Evolutionary conservation across 768 basidiomycete genomes (phyloP).

Genomic region (Mycena crocata): DNA sequence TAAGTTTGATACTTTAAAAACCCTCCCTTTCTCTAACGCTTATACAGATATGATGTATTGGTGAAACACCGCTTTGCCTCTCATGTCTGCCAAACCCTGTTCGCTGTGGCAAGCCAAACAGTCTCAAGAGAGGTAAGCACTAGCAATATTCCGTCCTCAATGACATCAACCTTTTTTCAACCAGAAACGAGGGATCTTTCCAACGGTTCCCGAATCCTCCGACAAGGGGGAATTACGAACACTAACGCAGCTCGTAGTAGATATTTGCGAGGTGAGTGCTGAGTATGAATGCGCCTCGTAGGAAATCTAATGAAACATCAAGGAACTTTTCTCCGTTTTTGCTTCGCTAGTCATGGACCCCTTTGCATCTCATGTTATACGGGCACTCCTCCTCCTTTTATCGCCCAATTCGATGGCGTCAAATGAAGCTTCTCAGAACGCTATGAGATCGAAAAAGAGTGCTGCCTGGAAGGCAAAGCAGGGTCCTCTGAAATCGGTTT

Average conservation of each 20-base stretch:
- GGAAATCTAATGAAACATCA: not conserved
- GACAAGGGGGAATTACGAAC: slow-evolving; percentile 76
- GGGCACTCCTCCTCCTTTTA: slow-evolving; percentile 83
- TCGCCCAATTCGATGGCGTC: slow-evolving; percentile 65
- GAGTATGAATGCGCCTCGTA: slow-evolving; percentile 9
- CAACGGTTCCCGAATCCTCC: slow-evolving; percentile 57
- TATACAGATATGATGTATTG: slow-evolving; percentile 68
- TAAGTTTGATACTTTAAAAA: slow-evolving; percentile 58
- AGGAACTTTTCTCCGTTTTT: slow-evolving; percentile 81
- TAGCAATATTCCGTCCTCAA: no score
- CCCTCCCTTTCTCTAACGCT: not conserved
- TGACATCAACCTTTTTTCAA: no score
- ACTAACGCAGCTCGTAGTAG: slow-evolving; percentile 70
- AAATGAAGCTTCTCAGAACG: slow-evolving; percentile 49
- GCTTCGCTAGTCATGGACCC: slow-evolving; percentile 80
- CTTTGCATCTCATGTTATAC: slow-evolving; percentile 92
- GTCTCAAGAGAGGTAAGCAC: slow-evolving; percentile 77
- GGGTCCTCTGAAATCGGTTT: slow-evolving; percentile 84
- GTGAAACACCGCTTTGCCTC: slow-evolving; percentile 90
- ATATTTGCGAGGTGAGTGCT: slow-evolving; percentile 68
- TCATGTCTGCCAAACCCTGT: slow-evolving; percentile 93
- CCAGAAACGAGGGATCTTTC: slow-evolving; percentile 67
- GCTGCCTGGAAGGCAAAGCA: slow-evolving; percentile 85
- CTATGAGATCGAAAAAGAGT: slow-evolving; percentile 87
- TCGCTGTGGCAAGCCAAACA: slow-evolving; percentile 74